Evolutionary conservation across 2,329 filamentous ascomycete species (phyloP).

Genomic region (Cercospora janseana): DNA sequence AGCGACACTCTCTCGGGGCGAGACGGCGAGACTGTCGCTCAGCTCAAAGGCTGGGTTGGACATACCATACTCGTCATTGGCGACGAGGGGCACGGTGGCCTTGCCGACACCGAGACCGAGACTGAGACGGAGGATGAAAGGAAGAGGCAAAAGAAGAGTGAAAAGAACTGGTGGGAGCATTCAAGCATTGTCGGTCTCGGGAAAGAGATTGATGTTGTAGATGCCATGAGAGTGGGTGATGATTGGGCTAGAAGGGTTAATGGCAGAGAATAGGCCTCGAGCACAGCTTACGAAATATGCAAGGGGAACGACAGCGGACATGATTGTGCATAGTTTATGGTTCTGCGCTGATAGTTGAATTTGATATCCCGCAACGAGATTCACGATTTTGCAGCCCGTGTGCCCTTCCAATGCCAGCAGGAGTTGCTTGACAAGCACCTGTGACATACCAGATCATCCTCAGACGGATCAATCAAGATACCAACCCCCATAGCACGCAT

Average conservation of each 20-base stretch:
- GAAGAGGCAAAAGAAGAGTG: constrained; percentile 43
- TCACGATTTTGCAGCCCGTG: background rate
- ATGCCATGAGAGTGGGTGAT: constrained; percentile 75
- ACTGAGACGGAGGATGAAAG: constrained; percentile 58
- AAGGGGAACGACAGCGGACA: constrained; percentile 3
- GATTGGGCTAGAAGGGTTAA: constrained; percentile 82
- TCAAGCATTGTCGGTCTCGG: constrained; percentile 81
- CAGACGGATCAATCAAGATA: no score
- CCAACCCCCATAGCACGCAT: no score
- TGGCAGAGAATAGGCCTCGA: constrained; percentile 48
- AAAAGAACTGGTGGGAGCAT: constrained; percentile 70
- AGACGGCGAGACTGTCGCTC: constrained; percentile 70
- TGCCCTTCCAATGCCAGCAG: background rate
- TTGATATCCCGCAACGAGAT: constrained; percentile 11
- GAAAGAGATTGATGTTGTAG: constrained; percentile 83
- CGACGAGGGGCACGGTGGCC: constrained; percentile 73
- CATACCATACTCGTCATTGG: constrained; percentile 62
- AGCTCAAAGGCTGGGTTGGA: constrained; percentile 62
- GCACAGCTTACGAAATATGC: constrained; percentile 2
- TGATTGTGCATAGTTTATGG: constrained; percentile 14
- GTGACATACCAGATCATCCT: no score
- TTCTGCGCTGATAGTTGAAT: background rate
- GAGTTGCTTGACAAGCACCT: no score
- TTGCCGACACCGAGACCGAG: constrained; percentile 78
- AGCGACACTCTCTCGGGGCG: constrained; percentile 67